Evolutionary conservation across 805 yeast genomes (phyloP).

Genomic region (Candida railenensis): DNA sequence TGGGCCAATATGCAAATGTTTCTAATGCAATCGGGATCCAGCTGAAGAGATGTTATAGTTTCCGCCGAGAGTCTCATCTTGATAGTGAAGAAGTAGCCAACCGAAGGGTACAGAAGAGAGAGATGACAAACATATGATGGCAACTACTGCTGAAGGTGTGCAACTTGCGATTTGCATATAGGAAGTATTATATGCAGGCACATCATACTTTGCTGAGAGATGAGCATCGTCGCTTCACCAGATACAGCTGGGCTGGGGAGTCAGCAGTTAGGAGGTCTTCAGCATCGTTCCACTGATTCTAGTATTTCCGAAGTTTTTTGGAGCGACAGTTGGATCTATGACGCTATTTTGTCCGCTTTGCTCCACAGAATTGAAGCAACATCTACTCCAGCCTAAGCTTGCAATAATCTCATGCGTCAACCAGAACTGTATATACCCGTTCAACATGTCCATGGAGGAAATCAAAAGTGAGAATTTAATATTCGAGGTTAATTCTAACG

Average conservation of each 20-base stretch:
- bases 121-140: background rate
- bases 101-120: background rate
- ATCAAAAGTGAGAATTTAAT: slow-evolving; percentile 23
- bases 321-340: too few species aligned
- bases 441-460: slow-evolving; percentile 28
- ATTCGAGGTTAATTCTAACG: slow-evolving; percentile 17
- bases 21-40: slow-evolving; percentile 66
- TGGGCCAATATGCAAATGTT: slow-evolving; percentile 96
- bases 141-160: background rate
- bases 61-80: slow-evolving; percentile 61
- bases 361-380: slow-evolving; percentile 19
- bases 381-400: slow-evolving; percentile 24
- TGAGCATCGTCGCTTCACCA: too few species aligned
- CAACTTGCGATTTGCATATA: too few species aligned
- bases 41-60: slow-evolving; percentile 65
- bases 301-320: too few species aligned
- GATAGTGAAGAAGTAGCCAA: background rate
- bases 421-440: slow-evolving; percentile 30
- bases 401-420: slow-evolving; percentile 28
- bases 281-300: too few species aligned
- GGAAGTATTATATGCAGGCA: too few species aligned
- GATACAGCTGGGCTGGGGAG: too few species aligned
- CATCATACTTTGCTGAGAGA: too few species aligned
- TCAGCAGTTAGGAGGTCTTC: too few species aligned
- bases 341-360: slow-evolving; percentile 27